A percentile compares a stretch with the other conserved stretches of the same genome.
These are phyloP conservation scores for Parathielavia appendiculata DNA, from an alignment of 495 filamentous ascomycete genomes.

Conservation along the genomic window DNA sequence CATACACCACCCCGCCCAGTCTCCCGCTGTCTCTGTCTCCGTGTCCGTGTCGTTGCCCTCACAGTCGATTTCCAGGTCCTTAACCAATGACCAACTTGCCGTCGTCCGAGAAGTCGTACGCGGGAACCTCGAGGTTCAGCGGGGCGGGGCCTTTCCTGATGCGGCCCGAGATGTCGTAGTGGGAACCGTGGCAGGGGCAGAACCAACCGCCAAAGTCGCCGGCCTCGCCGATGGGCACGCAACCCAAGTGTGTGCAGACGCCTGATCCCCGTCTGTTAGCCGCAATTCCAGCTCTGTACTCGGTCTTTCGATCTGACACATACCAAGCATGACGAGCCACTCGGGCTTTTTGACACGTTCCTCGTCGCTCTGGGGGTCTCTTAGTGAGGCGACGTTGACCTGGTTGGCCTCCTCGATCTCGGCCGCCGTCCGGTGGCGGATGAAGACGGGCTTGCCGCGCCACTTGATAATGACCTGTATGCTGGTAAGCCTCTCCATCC, in stretches of 20 bases:
- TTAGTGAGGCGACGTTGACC: constrained; percentile 67
- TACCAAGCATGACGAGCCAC: constrained; percentile 98
- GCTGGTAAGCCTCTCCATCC: not conserved
- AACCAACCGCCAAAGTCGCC: constrained; percentile 99
- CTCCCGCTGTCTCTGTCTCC: not conserved
- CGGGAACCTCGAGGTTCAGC: constrained; percentile 91
- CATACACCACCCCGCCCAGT: constrained; percentile 14
- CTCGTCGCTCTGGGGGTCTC: constrained; percentile 85
- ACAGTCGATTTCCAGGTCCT: constrained; percentile 10
- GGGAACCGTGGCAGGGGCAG: constrained; percentile 99
- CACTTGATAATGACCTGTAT: constrained; percentile 98
- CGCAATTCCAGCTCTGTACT: not conserved
- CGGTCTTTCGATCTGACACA: constrained; percentile 22
- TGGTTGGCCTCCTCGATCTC: constrained; percentile 84
- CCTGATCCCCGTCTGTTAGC: constrained; percentile 45
- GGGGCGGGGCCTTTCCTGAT: constrained; percentile 94
- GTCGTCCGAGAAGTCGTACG: constrained; percentile 81
- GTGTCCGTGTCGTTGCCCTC: not conserved
- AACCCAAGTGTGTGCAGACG: constrained; percentile 98
- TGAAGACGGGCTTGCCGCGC: constrained; percentile 99
- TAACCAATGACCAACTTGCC: constrained; percentile 77
- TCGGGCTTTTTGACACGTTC: constrained; percentile 97
- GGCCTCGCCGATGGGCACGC: constrained; percentile 97
- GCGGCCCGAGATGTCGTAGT: constrained; percentile 99
- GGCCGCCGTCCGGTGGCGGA: constrained; percentile 89